A percentile compares a stretch with the other conserved stretches of the same genome.
Evolutionary conservation across 2,329 filamentous ascomycete genomes (phyloP).

Genomic region (Daldinia sp.): DNA sequence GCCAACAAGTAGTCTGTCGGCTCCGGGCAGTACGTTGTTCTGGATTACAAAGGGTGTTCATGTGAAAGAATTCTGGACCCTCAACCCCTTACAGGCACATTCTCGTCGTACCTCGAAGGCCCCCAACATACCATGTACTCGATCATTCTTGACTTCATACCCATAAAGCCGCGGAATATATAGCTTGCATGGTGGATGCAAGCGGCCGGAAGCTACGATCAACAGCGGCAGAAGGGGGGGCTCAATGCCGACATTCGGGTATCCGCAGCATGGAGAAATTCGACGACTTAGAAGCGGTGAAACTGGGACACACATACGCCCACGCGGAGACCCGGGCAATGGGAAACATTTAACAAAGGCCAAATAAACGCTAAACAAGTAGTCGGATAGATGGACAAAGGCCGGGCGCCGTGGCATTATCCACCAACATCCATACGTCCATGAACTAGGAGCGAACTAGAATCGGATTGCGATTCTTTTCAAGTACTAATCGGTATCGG

Average conservation of each 20-base stretch:
- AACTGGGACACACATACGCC: slow-evolving; percentile 12
- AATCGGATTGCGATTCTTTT: slow-evolving; percentile 10
- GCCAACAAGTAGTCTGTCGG: slow-evolving; percentile 2
- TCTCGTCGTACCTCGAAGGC: not conserved
- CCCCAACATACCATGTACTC: slow-evolving; percentile 6
- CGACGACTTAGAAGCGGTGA: slow-evolving; percentile 23
- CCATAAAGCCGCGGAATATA: slow-evolving; percentile 1
- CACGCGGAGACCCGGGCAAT: slow-evolving; percentile 7
- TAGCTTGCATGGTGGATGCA: slow-evolving; percentile 17
- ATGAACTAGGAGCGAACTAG: not conserved
- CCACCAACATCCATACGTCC: slow-evolving; percentile 7
- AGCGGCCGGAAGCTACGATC: slow-evolving; percentile 4
- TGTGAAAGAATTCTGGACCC: not conserved
- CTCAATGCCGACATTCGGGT: slow-evolving; percentile 27
- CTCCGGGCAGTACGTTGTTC: not conserved
- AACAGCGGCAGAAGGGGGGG: slow-evolving; percentile 7
- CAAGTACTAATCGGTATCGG: slow-evolving; percentile 20
- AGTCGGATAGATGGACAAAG: not conserved
- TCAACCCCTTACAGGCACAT: not conserved
- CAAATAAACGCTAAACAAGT: not conserved
- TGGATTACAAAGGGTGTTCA: slow-evolving; percentile 3
- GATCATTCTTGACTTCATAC: not conserved
- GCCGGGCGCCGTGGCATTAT: slow-evolving; percentile 14
- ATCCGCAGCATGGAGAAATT: slow-evolving; percentile 26
- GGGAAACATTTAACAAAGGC: slow-evolving; percentile 2